These are phyloP conservation scores for Zasmidium citrigriseum DNA, from an alignment of 2,329 filamentous ascomycete species.

Conservation along the genomic window DNA sequence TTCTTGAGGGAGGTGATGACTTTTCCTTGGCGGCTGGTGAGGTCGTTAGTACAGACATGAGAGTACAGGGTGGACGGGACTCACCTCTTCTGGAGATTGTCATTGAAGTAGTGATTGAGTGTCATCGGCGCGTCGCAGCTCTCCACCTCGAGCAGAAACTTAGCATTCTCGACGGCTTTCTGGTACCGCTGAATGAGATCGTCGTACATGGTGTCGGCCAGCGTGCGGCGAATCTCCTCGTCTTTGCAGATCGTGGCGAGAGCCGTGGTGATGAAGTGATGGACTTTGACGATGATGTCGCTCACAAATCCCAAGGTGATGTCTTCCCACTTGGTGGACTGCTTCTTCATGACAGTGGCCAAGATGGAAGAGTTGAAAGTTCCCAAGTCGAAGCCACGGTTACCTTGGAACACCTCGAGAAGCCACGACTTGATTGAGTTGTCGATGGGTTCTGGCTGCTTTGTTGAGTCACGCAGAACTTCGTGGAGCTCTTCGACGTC, in stretches of 20 bases:
- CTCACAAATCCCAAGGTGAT: constrained; percentile 54
- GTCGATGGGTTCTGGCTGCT: constrained; percentile 42
- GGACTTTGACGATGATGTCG: constrained; percentile 53
- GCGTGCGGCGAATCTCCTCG: constrained; percentile 40
- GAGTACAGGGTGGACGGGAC: background rate
- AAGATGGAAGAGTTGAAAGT: constrained; percentile 48
- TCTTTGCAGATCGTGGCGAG: constrained; percentile 51
- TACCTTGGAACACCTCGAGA: constrained; percentile 1
- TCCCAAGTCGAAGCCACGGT: constrained; percentile 41
- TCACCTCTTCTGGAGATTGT: constrained; percentile 44
- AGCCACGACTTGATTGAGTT: constrained; percentile 13
- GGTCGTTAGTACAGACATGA: constrained; percentile 6
- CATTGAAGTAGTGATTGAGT: constrained; percentile 56
- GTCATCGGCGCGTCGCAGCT: constrained; percentile 50
- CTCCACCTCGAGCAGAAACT: constrained; percentile 58
- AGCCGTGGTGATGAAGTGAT: constrained; percentile 52
- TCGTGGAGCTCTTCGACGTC: constrained; percentile 7
- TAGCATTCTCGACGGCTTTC: constrained; percentile 50
- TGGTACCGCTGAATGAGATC: constrained; percentile 50
- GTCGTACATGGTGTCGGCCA: constrained; percentile 49
- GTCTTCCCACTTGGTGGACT: constrained; percentile 48
- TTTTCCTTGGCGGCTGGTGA: constrained; percentile 21
- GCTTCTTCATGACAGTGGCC: constrained; percentile 37
- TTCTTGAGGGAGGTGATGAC: constrained; percentile 9
- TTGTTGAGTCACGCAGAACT: constrained; percentile 42